Conservation (phyloP, 1,139 yeast species). For the Dujonia santamariae region DNA sequence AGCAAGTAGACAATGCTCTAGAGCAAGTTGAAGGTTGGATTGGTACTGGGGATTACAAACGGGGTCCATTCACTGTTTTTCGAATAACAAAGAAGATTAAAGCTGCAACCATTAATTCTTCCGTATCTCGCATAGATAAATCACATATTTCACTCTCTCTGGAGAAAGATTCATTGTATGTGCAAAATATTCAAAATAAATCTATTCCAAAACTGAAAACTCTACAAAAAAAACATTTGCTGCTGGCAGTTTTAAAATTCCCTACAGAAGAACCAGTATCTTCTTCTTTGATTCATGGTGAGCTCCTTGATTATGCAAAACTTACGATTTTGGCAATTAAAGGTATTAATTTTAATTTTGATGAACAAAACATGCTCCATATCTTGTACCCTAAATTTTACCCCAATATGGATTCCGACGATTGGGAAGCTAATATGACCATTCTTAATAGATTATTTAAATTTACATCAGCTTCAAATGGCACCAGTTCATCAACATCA, state of each 20-base stretch:
- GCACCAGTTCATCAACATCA: no score
- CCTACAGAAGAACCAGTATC: no score
- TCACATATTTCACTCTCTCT: no score
- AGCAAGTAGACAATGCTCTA: conserved; percentile 24
- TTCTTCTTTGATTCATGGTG: conserved; percentile 38
- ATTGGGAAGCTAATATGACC: conserved; percentile 32
- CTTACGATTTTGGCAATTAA: conserved; percentile 42
- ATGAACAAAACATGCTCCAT: conserved; percentile 45
- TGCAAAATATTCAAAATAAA: no score
- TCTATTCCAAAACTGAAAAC: no score
- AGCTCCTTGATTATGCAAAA: conserved; percentile 36
- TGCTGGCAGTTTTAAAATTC: no score
- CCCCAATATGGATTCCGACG: conserved; percentile 44
- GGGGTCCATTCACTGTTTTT: conserved; percentile 6
- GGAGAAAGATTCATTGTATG: no score
- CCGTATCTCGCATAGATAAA: no score
- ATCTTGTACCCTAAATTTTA: conserved; percentile 47
- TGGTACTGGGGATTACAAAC: background rate
- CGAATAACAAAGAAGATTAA: background rate
- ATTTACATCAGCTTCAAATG: background rate
- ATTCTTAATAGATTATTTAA: conserved; percentile 18
- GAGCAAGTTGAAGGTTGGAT: conserved; percentile 23
- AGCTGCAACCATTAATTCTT: background rate
- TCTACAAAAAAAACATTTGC: no score
- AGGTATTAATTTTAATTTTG: conserved; percentile 35